These are phyloP conservation scores for Dillenia suffruticosa DNA, from an alignment of 164 flowering plant species.

Conservation along the genomic window DNA sequence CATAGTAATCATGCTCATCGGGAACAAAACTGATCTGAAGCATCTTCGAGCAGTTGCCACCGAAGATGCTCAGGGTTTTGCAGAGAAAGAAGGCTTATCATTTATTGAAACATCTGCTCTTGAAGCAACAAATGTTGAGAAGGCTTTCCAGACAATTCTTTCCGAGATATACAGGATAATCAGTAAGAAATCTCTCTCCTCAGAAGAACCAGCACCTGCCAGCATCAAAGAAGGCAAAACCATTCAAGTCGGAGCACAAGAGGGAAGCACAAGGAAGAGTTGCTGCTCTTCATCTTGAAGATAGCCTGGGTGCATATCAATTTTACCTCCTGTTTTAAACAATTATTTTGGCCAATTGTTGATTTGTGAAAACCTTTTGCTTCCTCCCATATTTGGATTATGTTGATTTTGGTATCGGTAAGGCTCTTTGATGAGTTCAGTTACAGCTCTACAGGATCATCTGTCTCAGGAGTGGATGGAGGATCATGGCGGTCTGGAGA, in stretches of 20 bases:
- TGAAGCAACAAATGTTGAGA: conserved; percentile 70
- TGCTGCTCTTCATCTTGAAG: conserved; percentile 44
- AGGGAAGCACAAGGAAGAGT: conserved; percentile 31
- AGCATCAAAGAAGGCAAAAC: conserved; percentile 44
- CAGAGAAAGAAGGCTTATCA: conserved; percentile 73
- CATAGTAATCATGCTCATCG: conserved; percentile 62
- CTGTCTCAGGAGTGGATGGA: neutral
- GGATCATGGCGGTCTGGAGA: neutral
- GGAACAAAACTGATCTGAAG: conserved; percentile 73
- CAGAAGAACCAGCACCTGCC: conserved; percentile 31
- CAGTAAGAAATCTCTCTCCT: conserved; percentile 43
- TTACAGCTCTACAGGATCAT: neutral
- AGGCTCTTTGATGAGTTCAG: neutral
- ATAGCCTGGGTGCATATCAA: neutral
- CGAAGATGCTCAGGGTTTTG: conserved; percentile 65
- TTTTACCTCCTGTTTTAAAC: neutral
- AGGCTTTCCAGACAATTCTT: conserved; percentile 60
- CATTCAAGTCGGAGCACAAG: conserved; percentile 31
- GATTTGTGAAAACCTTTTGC: neutral
- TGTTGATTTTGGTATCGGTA: neutral
- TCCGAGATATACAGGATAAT: conserved; percentile 55
- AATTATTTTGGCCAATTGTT: neutral
- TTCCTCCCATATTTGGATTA: neutral
- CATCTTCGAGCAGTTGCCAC: conserved; percentile 72
- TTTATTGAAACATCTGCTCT: conserved; percentile 78